These are phyloP conservation scores for Galeopsis tetrahit DNA, from an alignment of 257 asterid genomes.

Conservation along the genomic window DNA sequence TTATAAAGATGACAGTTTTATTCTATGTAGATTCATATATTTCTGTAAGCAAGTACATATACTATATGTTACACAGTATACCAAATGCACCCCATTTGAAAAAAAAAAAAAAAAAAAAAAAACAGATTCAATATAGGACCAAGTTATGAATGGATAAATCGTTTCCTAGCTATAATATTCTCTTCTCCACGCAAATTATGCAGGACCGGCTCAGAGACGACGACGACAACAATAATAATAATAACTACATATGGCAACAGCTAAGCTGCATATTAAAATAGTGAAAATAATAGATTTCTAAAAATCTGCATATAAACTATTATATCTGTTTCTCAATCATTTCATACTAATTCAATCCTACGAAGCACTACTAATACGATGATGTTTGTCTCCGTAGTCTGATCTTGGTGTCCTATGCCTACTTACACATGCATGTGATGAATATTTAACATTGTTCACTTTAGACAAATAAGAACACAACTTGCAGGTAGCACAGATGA, in stretches of 20 bases:
- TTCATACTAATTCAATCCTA: slow-evolving; percentile 17
- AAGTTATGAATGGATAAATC: background rate
- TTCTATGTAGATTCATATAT: background rate
- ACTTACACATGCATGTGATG: background rate
- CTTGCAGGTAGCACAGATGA: background rate
- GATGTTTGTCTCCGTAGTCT: slow-evolving; percentile 15
- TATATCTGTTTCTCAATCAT: slow-evolving; percentile 28
- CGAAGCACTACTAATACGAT: background rate
- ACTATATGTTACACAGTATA: too few species aligned
- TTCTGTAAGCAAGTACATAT: background rate
- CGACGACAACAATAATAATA: too few species aligned
- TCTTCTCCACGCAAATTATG: slow-evolving; percentile 15
- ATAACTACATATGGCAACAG: slow-evolving; percentile 27
- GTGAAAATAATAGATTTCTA: slow-evolving; percentile 13
- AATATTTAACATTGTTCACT: background rate
- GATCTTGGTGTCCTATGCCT: background rate
- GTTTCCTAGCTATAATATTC: slow-evolving; percentile 16
- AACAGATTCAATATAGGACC: background rate
- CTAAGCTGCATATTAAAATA: slow-evolving; percentile 19
- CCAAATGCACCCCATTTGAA: background rate
- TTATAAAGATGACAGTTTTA: background rate
- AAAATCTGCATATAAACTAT: slow-evolving; percentile 30
- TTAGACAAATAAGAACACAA: background rate
- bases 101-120: background rate
- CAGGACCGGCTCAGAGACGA: slow-evolving; percentile 7